A percentile compares a stretch with the other conserved stretches of the same genome.
These are phyloP conservation scores for Microbotryum lychnidis-dioicae DNA, from an alignment of 1,284 basidiomycete genomes.

Conservation along the genomic window DNA sequence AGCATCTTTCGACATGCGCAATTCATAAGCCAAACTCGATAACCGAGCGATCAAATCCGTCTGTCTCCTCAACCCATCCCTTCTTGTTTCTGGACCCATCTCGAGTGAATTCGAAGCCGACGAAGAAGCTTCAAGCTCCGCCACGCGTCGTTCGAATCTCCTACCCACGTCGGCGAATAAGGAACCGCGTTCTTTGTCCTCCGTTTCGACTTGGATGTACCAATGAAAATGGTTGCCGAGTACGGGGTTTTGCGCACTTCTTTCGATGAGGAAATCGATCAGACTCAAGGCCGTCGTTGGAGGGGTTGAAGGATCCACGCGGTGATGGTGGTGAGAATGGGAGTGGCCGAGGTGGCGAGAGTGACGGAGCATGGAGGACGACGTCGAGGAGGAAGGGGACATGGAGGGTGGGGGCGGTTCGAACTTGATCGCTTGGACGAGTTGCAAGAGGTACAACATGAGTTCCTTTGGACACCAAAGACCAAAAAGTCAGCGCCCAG, in stretches of 20 bases:
- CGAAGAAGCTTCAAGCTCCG: conserved; percentile 46
- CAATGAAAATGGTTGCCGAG: conserved; percentile 90
- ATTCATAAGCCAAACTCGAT: conserved; percentile 72
- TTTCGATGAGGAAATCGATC: conserved; percentile 78
- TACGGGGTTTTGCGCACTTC: conserved; percentile 71
- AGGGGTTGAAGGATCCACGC: conserved; percentile 57
- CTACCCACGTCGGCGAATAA: conserved; percentile 86
- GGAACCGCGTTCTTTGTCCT: conserved; percentile 71
- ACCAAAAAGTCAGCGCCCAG: no score
- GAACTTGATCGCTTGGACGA: conserved; percentile 96
- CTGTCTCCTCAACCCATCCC: conserved; percentile 70
- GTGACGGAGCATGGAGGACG: conserved; percentile 17
- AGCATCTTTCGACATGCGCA: conserved; percentile 81
- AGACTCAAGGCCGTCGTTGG: conserved; percentile 41
- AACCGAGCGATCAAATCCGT: conserved; percentile 76
- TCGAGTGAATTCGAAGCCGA: conserved; percentile 13
- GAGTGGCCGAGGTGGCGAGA: conserved; percentile 39
- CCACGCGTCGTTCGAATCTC: conserved; percentile 75
- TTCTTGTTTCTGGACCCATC: conserved; percentile 41
- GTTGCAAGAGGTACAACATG: conserved; percentile 82
- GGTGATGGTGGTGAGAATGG: not conserved
- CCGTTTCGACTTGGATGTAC: conserved; percentile 93
- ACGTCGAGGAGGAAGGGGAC: conserved; percentile 12
- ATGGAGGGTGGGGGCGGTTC: conserved; percentile 44
- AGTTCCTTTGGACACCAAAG: conserved; percentile 47